Evolutionary conservation across 805 yeast species (phyloP).

Genomic region (Isabelozyma rhagii): DNA sequence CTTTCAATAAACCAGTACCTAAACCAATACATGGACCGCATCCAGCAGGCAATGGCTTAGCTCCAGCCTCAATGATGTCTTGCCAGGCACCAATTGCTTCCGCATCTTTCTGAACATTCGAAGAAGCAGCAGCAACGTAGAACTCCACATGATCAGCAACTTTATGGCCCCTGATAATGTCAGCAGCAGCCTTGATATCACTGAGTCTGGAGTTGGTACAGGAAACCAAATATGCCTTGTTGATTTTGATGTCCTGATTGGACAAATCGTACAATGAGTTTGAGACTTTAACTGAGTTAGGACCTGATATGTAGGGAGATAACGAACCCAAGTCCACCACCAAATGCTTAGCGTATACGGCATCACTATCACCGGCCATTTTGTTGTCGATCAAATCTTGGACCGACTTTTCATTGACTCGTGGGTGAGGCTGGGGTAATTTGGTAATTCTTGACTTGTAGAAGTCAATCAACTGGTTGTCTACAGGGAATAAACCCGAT

Average conservation of each 20-base stretch:
- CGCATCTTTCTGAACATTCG: slow-evolving; percentile 90
- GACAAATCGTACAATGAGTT: slow-evolving; percentile 75
- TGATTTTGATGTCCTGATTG: slow-evolving; percentile 66
- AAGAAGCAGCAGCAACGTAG: slow-evolving; percentile 96
- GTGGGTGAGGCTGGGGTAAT: slow-evolving; percentile 75
- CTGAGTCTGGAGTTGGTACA: slow-evolving; percentile 94
- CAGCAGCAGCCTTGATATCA: slow-evolving; percentile 94
- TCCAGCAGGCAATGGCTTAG: slow-evolving; percentile 93
- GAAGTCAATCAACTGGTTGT: slow-evolving; percentile 71
- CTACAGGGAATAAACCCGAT: slow-evolving; percentile 97
- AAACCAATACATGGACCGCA: slow-evolving; percentile 99
- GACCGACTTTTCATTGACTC: slow-evolving; percentile 66
- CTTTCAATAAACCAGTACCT: slow-evolving; percentile 89
- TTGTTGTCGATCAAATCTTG: slow-evolving; percentile 45
- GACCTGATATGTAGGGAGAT: slow-evolving; percentile 91
- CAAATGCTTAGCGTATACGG: slow-evolving; percentile 85
- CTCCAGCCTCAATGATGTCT: slow-evolving; percentile 85
- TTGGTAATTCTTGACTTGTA: slow-evolving; percentile 60
- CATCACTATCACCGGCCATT: slow-evolving; percentile 64
- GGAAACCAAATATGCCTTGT: slow-evolving; percentile 96
- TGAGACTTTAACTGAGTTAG: slow-evolving; percentile 93
- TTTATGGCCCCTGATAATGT: slow-evolving; percentile 74
- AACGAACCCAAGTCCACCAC: slow-evolving; percentile 75
- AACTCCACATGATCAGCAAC: slow-evolving; percentile 90
- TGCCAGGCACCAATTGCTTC: slow-evolving; percentile 92